These are phyloP conservation scores for Xylaria bambusicola DNA, from an alignment of 495 filamentous ascomycete genomes.

Conservation along the genomic window DNA sequence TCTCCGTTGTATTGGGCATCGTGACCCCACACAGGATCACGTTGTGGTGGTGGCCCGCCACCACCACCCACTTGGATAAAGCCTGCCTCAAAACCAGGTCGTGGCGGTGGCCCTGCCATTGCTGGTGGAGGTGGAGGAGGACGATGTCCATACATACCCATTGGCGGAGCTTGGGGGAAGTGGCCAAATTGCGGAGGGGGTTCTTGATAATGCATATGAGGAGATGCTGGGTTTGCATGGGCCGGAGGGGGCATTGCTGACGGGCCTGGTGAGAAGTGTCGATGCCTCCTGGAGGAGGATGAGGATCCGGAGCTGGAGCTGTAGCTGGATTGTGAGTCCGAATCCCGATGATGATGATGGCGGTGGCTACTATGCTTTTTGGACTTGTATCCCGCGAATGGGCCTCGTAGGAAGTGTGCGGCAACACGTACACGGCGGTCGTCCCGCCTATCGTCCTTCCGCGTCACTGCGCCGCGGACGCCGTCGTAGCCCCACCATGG, in stretches of 20 bases:
- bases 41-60: slow-evolving; percentile 15
- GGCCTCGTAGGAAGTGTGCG: slow-evolving; percentile 31
- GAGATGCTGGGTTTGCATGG: not conserved
- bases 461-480: slow-evolving; percentile 34
- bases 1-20: not conserved
- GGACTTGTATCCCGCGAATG: slow-evolving; percentile 30
- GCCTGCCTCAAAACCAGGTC: slow-evolving; percentile 28
- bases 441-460: slow-evolving; percentile 28
- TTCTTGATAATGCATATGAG: slow-evolving; percentile 12
- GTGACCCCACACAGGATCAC: slow-evolving; percentile 6
- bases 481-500: slow-evolving; percentile 24
- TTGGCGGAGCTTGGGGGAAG: not conserved
- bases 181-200: slow-evolving; percentile 20
- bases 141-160: slow-evolving; percentile 3
- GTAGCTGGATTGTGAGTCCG: slow-evolving; percentile 7
- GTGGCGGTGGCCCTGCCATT: slow-evolving; percentile 23
- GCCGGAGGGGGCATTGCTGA: slow-evolving; percentile 11
- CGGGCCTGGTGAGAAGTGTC: slow-evolving; percentile 7
- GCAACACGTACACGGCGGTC: slow-evolving; percentile 25
- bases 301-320: slow-evolving; percentile 17
- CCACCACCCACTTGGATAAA: slow-evolving; percentile 31
- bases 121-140: slow-evolving; percentile 12
- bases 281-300: slow-evolving; percentile 18
- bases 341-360: slow-evolving; percentile 4
- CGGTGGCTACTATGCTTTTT: slow-evolving; percentile 22